These are phyloP conservation scores for Tardiomyces depauwii DNA, from an alignment of 1,139 yeast species.

Conservation along the genomic window DNA sequence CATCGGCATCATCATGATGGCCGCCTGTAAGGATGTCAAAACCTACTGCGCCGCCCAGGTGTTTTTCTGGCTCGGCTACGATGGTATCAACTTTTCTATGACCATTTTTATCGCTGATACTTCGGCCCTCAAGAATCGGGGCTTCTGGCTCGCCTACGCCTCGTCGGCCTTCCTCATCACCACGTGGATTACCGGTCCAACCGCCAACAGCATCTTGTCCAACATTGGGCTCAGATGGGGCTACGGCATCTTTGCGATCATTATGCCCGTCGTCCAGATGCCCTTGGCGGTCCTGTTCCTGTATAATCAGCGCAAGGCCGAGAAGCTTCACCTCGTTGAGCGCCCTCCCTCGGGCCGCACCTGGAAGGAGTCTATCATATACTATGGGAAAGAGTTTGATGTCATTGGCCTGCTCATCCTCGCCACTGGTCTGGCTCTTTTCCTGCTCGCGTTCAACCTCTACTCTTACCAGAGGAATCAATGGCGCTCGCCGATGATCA, in stretches of 20 bases:
- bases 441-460: constrained; percentile 28
- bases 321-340: constrained; percentile 15
- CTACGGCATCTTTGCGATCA: constrained; percentile 26
- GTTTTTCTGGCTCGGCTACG: constrained; percentile 21
- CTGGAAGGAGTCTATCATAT: constrained; percentile 8
- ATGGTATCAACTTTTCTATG: constrained; percentile 14
- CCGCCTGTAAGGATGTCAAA: constrained; percentile 18
- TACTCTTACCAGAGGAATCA: constrained; percentile 19
- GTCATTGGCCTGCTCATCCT: constrained; percentile 25
- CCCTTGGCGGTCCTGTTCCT: constrained; percentile 22
- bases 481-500: constrained; percentile 20
- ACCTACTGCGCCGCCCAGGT: constrained; percentile 22
- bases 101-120: constrained; percentile 23
- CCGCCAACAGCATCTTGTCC: constrained; percentile 14
- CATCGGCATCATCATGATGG: constrained; percentile 22
- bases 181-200: constrained; percentile 22
- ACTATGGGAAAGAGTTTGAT: constrained; percentile 24
- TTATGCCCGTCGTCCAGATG: constrained; percentile 22
- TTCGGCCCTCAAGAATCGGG: constrained; percentile 21
- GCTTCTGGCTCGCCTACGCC: constrained; percentile 21
- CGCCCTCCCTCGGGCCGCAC: constrained; percentile 11
- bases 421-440: constrained; percentile 24
- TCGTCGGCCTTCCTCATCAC: constrained; percentile 20
- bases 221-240: constrained; percentile 26
- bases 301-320: constrained; percentile 20